These are phyloP conservation scores for Aegle marmelos DNA, from an alignment of 345 rosid genomes.

Conservation along the genomic window DNA sequence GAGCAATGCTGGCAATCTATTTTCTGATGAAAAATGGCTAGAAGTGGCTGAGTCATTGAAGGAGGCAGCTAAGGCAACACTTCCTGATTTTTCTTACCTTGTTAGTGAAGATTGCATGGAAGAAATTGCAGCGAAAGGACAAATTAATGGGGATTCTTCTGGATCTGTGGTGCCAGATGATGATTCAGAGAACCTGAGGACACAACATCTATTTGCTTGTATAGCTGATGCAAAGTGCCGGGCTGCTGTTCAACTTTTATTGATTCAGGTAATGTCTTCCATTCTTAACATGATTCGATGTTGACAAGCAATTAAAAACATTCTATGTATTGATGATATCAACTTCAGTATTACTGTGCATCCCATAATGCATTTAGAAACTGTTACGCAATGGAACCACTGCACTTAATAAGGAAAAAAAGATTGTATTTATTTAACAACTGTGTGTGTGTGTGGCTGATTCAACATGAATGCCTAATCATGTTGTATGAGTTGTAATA, in stretches of 20 bases:
- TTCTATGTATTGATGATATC: not conserved
- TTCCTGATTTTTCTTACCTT: constrained; percentile 74
- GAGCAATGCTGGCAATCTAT: constrained; percentile 88
- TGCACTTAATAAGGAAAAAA: not conserved
- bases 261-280: constrained; percentile 72
- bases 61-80: constrained; percentile 84
- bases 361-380: not conserved
- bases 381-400: not conserved
- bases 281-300: not conserved
- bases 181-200: constrained; percentile 45
- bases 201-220: constrained; percentile 48
- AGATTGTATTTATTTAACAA: no score
- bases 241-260: constrained; percentile 92
- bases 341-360: not conserved
- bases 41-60: constrained; percentile 85
- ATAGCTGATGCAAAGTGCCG: constrained; percentile 92
- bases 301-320: not conserved
- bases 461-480: not conserved
- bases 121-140: constrained; percentile 30
- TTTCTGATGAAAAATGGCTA: constrained; percentile 91
- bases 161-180: constrained; percentile 42
- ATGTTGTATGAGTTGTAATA: not conserved
- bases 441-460: not conserved
- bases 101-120: constrained; percentile 43
- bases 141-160: constrained; percentile 42